phyloP scores from a whole-genome alignment of 805 yeast species.

The Ogataea methylovora region DNA sequence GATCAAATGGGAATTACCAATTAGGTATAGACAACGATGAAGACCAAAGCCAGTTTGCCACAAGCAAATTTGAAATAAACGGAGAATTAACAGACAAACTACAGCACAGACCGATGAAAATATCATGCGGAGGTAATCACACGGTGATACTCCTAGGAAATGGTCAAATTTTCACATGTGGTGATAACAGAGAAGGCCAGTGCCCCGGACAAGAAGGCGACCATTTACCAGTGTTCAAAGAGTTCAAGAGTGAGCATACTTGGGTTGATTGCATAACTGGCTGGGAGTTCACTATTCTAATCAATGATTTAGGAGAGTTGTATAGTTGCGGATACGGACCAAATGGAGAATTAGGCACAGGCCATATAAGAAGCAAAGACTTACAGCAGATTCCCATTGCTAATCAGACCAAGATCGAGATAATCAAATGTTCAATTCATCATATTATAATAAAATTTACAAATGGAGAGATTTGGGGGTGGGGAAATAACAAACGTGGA shows the following conservation, averaged over 20 bases:
- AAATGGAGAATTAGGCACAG: slow-evolving; percentile 70
- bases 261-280: slow-evolving; percentile 60
- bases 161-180: slow-evolving; percentile 52
- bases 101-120: slow-evolving; percentile 25
- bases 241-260: slow-evolving; percentile 6
- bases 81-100: slow-evolving; percentile 1
- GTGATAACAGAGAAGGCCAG: slow-evolving; percentile 53
- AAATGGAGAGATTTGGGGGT: slow-evolving; percentile 44
- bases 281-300: slow-evolving; percentile 66
- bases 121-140: slow-evolving; percentile 86
- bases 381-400: background rate
- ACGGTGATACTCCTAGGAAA: slow-evolving; percentile 48
- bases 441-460: slow-evolving; percentile 32
- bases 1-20: slow-evolving; percentile 80
- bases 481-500: slow-evolving; percentile 66
- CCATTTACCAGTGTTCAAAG: slow-evolving; percentile 7
- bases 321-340: slow-evolving; percentile 56
- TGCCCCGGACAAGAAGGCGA: slow-evolving; percentile 25
- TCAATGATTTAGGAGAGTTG: slow-evolving; percentile 32
- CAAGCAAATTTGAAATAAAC: slow-evolving; percentile 2
- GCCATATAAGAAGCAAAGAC: slow-evolving; percentile 12
- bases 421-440: slow-evolving; percentile 34
- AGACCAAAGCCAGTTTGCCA: slow-evolving; percentile 34
- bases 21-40: slow-evolving; percentile 52
- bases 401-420: background rate